Percentiles rank a stretch among this genome's conserved stretches.
Conservation (phyloP, 2,329 filamentous ascomycete genomes). For the Stagonosporopsis cucurbitacearum region DNA sequence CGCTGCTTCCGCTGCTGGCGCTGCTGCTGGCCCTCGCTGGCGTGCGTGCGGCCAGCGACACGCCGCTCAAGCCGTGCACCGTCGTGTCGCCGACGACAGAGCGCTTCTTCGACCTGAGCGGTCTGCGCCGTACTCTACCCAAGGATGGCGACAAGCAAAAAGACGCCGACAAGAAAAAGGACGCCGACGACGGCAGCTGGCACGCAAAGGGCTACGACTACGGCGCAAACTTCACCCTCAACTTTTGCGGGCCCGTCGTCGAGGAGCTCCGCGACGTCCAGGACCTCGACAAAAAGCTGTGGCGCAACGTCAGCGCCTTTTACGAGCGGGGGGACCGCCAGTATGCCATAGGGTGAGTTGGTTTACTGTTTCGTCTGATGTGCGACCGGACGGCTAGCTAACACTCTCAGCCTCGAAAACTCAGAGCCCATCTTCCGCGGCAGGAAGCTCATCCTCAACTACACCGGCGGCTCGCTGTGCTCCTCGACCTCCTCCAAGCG, state of each 20-base stretch:
- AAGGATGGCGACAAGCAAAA: slow-evolving; percentile 48
- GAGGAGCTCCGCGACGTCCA: slow-evolving; percentile 67
- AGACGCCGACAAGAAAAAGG: slow-evolving; percentile 54
- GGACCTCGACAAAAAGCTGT: slow-evolving; percentile 67
- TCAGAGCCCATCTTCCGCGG: slow-evolving; percentile 65
- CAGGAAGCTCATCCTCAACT: slow-evolving; percentile 65
- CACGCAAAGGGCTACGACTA: slow-evolving; percentile 77
- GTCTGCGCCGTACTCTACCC: slow-evolving; percentile 61
- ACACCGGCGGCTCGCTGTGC: slow-evolving; percentile 59
- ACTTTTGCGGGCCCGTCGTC: slow-evolving; percentile 80
- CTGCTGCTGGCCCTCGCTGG: slow-evolving; percentile 37
- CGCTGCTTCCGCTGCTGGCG: slow-evolving; percentile 35
- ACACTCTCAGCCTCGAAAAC: slow-evolving; percentile 59
- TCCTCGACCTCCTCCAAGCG: slow-evolving; percentile 41
- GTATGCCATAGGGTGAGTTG: slow-evolving; percentile 78
- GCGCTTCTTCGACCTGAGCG: slow-evolving; percentile 68
- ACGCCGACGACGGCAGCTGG: slow-evolving; percentile 65
- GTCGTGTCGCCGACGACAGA: slow-evolving; percentile 66
- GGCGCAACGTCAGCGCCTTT: slow-evolving; percentile 80
- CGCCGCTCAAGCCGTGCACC: slow-evolving; percentile 64
- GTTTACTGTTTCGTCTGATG: too few relatives aligned
- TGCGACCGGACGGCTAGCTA: too few relatives aligned
- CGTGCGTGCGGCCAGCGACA: slow-evolving; percentile 49
- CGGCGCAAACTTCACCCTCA: slow-evolving; percentile 80
- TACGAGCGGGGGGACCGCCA: slow-evolving; percentile 70